Conservation (phyloP, 768 basidiomycete species). For the Mycena polygramma region DNA sequence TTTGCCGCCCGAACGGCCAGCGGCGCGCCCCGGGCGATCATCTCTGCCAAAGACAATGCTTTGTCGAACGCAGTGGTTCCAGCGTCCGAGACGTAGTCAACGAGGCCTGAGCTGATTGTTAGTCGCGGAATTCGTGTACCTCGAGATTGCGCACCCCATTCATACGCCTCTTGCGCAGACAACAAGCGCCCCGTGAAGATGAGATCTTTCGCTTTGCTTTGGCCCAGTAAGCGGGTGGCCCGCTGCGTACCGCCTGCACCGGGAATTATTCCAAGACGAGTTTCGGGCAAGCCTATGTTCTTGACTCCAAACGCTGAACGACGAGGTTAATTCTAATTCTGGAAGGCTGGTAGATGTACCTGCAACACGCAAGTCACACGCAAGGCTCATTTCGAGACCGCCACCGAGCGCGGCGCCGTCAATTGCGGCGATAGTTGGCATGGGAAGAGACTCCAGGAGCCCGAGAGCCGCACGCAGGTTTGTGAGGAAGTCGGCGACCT, state of each 20-base stretch:
- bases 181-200: conserved; percentile 86
- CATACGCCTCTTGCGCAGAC: conserved; percentile 74
- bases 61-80: conserved; percentile 74
- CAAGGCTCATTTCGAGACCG: conserved; percentile 89
- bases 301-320: conserved; percentile 61
- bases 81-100: conserved; percentile 83
- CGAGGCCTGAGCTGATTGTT: conserved; percentile 66
- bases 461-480: conserved; percentile 79
- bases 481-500: conserved; percentile 83
- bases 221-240: conserved; percentile 80
- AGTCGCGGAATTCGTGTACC: neutral
- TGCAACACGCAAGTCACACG: conserved; percentile 92
- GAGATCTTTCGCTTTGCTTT: conserved; percentile 86
- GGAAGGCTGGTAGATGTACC: conserved; percentile 58
- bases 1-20: conserved; percentile 91
- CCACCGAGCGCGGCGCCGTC: conserved; percentile 95
- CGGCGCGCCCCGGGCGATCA: conserved; percentile 82
- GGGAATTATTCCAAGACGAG: conserved; percentile 84
- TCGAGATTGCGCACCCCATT: conserved; percentile 67
- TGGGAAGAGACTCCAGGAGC: conserved; percentile 83
- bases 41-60: conserved; percentile 75
- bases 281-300: conserved; percentile 92
- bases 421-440: conserved; percentile 93
- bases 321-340: neutral
- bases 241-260: conserved; percentile 93